These are phyloP conservation scores for Madurella fahalii DNA, from an alignment of 2,329 filamentous ascomycete species.

Conservation along the genomic window DNA sequence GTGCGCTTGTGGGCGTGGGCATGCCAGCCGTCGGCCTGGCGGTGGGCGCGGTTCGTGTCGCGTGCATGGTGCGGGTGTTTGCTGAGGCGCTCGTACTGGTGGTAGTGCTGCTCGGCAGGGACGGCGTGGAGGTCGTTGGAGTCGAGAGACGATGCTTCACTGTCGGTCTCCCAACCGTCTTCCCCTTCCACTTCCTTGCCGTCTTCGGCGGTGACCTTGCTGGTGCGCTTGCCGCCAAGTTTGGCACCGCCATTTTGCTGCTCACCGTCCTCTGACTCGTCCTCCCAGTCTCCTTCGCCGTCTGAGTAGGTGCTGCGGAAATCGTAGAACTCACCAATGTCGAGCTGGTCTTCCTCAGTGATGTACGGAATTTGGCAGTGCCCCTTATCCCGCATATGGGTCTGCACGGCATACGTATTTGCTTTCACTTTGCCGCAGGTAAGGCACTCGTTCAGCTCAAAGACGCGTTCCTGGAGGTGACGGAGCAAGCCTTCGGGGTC, in stretches of 20 bases:
- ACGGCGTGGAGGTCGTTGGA: conserved; percentile 79
- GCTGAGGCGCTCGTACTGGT: conserved; percentile 68
- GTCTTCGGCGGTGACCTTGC: conserved; percentile 45
- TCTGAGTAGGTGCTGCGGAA: conserved; percentile 96
- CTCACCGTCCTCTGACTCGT: conserved; percentile 45
- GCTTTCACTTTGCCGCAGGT: conserved; percentile 81
- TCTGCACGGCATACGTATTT: conserved; percentile 77
- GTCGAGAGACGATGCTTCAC: conserved; percentile 80
- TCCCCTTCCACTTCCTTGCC: conserved; percentile 56
- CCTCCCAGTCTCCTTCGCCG: conserved; percentile 60
- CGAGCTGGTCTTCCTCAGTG: conserved; percentile 82
- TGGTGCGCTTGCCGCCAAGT: conserved; percentile 57
- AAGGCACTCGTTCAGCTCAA: conserved; percentile 77
- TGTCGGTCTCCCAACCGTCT: conserved; percentile 95
- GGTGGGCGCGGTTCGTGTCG: conserved; percentile 66
- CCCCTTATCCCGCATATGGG: conserved; percentile 94
- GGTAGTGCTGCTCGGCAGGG: conserved; percentile 66
- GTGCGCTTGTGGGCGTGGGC: conserved; percentile 74
- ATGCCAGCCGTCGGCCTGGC: conserved; percentile 72
- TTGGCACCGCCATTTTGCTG: conserved; percentile 62
- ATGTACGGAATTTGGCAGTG: conserved; percentile 96
- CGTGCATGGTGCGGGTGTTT: conserved; percentile 73
- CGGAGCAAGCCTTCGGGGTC: conserved; percentile 77
- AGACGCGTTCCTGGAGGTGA: conserved; percentile 75
- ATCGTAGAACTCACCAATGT: conserved; percentile 95